A percentile compares a stretch with the other conserved stretches of the same genome.
phyloP scores from a whole-genome alignment of 306 rosid genomes.

The Alnus rubra region DNA sequence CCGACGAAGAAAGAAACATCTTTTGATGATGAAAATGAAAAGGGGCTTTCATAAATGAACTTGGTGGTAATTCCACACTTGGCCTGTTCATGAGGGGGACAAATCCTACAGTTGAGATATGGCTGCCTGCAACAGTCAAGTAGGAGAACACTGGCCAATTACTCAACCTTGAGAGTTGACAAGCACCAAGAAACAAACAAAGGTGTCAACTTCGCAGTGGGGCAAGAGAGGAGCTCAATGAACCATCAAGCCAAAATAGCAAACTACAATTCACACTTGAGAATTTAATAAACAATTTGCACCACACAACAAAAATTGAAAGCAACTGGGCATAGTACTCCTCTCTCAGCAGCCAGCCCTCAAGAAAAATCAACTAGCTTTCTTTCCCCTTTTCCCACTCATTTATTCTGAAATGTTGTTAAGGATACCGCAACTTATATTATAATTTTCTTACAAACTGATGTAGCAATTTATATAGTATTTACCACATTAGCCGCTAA shows the following conservation, averaged over 20 bases:
- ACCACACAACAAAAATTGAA: background rate
- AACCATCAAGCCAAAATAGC: slow-evolving; percentile 14
- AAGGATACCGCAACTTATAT: no score
- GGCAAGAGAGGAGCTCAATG: slow-evolving; percentile 6
- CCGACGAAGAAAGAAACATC: background rate
- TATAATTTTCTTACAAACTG: no score
- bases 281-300: slow-evolving; percentile 19
- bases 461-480: no score
- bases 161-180: slow-evolving; percentile 11
- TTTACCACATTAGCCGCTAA: no score
- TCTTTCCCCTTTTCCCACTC: slow-evolving; percentile 13
- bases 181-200: slow-evolving; percentile 18
- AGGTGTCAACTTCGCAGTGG: slow-evolving; percentile 17
- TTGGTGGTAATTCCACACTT: background rate
- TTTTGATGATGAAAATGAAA: background rate
- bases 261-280: slow-evolving; percentile 12
- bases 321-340: slow-evolving; percentile 14
- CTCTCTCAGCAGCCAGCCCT: slow-evolving; percentile 9
- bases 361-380: slow-evolving; percentile 6
- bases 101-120: background rate
- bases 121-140: background rate
- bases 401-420: background rate
- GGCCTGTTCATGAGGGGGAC: slow-evolving; percentile 1
- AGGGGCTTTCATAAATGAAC: background rate
- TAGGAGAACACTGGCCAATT: background rate